Base-by-base conservation (phyloP, 345 rosid species). In the Eucalyptus paniculata region DNA sequence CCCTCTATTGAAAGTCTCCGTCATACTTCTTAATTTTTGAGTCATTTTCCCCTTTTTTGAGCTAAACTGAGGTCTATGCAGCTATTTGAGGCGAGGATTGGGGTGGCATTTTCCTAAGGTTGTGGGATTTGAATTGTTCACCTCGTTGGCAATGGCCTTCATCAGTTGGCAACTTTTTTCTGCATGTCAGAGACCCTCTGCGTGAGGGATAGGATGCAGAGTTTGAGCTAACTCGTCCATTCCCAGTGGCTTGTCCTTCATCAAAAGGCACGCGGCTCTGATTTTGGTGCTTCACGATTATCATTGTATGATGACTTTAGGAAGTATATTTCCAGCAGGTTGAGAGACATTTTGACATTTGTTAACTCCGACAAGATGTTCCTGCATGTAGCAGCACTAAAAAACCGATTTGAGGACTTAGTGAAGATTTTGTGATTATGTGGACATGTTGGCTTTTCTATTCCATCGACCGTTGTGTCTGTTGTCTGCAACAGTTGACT, bases 21-120 rank as follows among this genome's bases (percentile, higher is more conserved):
- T 77, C 85, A 40, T 40, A 77, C 47, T 77, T 77, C 47, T 77
- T 77, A 40, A 37, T 40, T 21, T 77, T 40, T 16, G 5, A 77
- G 30, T 19, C 87, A 21, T 54, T 53, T 10, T 7, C 49, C 32
- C 87, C 54, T 50, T 60, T 30, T 40, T 72, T 42, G 13, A n/a
- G 62, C 81, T 90, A 72, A 86, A 42, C 82, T 83, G 87, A 83
- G 91, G 47, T 50, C 87, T 77, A 86, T 89, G 94, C 96, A 98
- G 98, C 94, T 97, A 98, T 90, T 91, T 96, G 94, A 94, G 94
- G 91, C 94, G 96, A 92, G 97, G 96, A 69, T 67, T 96, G 94
- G 99, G 98, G 30, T 97, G 99, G 99, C 98, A 96, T 90, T 94
- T 98, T 62, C 97, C 98, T 4, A 92, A 95, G 94, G 96, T 98